Evolutionary conservation across 176 grass and related monocot species (phyloP), one percentile per base, ranked within the genome.

Genomic region (Phragmites australis): DNA sequence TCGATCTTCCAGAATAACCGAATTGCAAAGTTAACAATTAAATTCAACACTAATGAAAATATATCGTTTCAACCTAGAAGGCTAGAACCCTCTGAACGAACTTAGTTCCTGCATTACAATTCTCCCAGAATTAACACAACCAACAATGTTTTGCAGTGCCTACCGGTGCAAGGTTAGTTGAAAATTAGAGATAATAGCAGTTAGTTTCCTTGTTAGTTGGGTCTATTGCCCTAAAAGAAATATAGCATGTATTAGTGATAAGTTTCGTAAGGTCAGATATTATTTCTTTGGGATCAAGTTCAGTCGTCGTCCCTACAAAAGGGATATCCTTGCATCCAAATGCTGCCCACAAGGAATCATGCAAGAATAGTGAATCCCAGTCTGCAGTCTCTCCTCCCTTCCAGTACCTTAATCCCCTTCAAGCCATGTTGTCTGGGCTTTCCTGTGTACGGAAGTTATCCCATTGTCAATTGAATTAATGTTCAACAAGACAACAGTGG

Each of bases 91-190:
- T 19, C 31, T 54, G 34, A 30, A 16, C 5, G 72, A 82, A 53
- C 25, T 5, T n/a, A 49, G 17, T 40, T 25, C 39, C n/a, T 42
- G 47, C 47, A 31, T 72, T 47, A 16, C 30, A 70, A 21, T 39
- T 83, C 45, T 41, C 11, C 64, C n/a, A 69, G 51, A 19, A 67
- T 47, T 34, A 58, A 50, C 40, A 68, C 64, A 30, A 27, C 46
- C 27, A 62, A 75, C 18, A 53, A 79, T 45, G 23, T 37, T 46
- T 44, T 58, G 13, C 37, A 16, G 53, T 59, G 39, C 52, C 37
- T 37, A 58, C 3, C 14, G 44, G 37, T 27, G 37, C 34, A 27
- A 75, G 41, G 23, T 45, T 46, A 61, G 16, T 77, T 46, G 5
- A 29, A 61, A 60, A 31, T 61, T 32, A 48, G 43, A 47, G 58